Evolutionary conservation across 345 rosid species (phyloP), one percentile per base, ranked within the genome.

Genomic region (Eutrema yunnanense): DNA sequence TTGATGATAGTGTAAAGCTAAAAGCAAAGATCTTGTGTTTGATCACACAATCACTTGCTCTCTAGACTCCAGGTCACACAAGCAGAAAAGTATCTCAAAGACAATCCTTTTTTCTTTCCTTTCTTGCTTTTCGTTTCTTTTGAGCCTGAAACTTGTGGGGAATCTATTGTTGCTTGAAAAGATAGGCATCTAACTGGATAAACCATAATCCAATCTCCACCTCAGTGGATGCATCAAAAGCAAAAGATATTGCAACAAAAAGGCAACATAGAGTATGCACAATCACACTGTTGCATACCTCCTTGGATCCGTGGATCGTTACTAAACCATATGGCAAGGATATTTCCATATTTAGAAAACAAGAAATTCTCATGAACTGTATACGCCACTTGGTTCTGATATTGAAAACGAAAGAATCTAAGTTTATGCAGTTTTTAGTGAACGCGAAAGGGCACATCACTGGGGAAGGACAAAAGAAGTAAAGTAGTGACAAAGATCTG

Each of bases 171-270:
- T 53, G 69, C 74, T 69, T 76, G 67, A 71, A 63, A 76, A 64
- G 75, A 76, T 64, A 50, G 36, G 79, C 74, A 75, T 75, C 74
- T 54, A 69, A 75, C 57, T 75, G 79, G 80, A 76, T 70, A 76
- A 76, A 64, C 75, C 67, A 62, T 76, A 50, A 62, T 70, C 69
- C 66, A 63, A 70, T 63, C 69, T 48, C 19, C 41, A 76, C 75
- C 66, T 37, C 52, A 75, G 74, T 69, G 69, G 74, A 62, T 61
- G 36, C 69, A 75, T 16, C 65, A 55, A 76, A 70, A 76, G 80
- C 54, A 63, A 76, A 70, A 56, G 71, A 70, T 47, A 38, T 48
- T 56, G 48, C 74, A 46, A 56, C 10, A 16, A 32, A 11, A 54
- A 46, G 50, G 61, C 38, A n/a, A 33, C 54, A 62, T 8, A 63